Evolutionary conservation across 352 stramenopile genomes (phyloP).

Genomic region (Phytophthora pini): DNA sequence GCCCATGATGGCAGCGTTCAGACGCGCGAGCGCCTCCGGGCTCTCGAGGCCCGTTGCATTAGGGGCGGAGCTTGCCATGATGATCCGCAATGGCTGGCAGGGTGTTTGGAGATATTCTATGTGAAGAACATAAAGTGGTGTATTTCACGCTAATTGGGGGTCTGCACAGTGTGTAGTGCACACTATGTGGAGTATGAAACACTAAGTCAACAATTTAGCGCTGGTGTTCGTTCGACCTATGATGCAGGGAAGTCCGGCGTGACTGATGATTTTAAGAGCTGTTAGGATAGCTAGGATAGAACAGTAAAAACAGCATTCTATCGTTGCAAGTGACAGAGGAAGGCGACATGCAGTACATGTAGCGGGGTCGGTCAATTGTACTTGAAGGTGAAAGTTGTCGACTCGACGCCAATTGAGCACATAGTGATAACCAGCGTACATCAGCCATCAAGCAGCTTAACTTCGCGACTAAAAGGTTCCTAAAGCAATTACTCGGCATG

Average conservation of each 20-base stretch:
- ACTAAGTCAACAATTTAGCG: neutral
- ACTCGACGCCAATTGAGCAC: neutral
- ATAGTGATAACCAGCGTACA: neutral
- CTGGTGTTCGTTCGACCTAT: too few relatives aligned
- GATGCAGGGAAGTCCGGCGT: too few relatives aligned
- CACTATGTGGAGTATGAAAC: neutral
- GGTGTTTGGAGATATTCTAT: neutral
- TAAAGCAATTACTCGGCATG: neutral
- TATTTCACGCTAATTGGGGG: neutral
- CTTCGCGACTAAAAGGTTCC: slow-evolving; percentile 1
- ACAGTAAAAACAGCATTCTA: too few relatives aligned
- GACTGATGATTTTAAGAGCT: too few relatives aligned
- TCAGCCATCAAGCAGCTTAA: slow-evolving; percentile 1
- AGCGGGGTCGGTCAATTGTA: too few relatives aligned
- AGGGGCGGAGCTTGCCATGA: slow-evolving; percentile 40
- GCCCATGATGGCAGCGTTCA: slow-evolving; percentile 78
- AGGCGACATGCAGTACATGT: too few relatives aligned
- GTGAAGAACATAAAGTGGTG: neutral
- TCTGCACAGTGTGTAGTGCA: too few relatives aligned
- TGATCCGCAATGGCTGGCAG: slow-evolving; percentile 33
- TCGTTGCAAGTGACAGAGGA: too few relatives aligned
- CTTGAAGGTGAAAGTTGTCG: neutral
- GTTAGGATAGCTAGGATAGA: too few relatives aligned
- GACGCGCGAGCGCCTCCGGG: slow-evolving; percentile 71
- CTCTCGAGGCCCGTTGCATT: slow-evolving; percentile 58